Evolutionary conservation across 331 rosid genomes (phyloP), one percentile per base, ranked within the genome.

Genomic region (Phaseolus coccineus): DNA sequence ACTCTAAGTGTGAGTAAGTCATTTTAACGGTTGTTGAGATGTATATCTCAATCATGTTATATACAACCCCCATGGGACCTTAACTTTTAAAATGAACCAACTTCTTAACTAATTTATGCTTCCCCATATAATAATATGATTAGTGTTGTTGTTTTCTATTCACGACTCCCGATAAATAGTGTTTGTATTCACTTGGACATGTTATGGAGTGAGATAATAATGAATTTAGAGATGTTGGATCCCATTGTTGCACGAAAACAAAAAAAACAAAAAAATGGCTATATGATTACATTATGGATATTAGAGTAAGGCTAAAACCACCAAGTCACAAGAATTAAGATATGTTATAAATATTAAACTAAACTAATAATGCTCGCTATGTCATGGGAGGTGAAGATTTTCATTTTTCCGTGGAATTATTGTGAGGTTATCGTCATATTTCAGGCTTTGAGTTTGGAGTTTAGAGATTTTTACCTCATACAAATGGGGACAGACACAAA

Each of bases 41-140:
- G 73, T 59, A 59, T 50, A 47, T 59, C 73, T 76, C 85, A 81
- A 69, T 76, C 48, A 81, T 81, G 57, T 67, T 80, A 33, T 63
- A 56, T 57, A 9, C 39, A 24, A 52, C 55, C 15, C 30, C 15
- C 73, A 70, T 57, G 71, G 77, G 71, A 68, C 80, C 33, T 24
- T n/a, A 68, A 37, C 27, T 50, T 13, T 39, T 31, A 50, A 31
- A 37, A 61, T 15, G 83, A 22, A 59, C 15, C 78, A 8, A 33
- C 15, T 72, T 71, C 48, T 61, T 63, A 50, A 79, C 69, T 35
- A 70, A 44, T 59, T 31, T 48, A 13, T 31, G 30, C 16, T 58
- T 47, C 16, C 19, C 12, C 31, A 14, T 42, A 15, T 31, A 59
- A 69, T 35, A 57, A 28, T 50, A 37, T 51, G 69, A 78, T 78